phyloP scores from a whole-genome alignment of 2,329 filamentous ascomycete genomes.

The Colletotrichum tamarilloi region DNA sequence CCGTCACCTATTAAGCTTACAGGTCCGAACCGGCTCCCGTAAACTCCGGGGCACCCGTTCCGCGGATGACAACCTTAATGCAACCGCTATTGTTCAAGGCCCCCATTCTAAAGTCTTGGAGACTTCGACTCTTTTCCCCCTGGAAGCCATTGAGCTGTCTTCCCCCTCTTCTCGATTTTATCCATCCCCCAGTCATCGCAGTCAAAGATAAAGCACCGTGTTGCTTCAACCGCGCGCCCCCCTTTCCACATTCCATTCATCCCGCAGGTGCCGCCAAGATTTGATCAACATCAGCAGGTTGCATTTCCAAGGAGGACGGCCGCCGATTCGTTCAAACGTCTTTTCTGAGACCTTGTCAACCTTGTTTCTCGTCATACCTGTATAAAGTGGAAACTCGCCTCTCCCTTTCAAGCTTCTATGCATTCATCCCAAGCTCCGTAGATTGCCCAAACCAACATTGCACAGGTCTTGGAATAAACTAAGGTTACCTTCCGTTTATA shows the following conservation, averaged over 20 bases:
- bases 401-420: too few species aligned
- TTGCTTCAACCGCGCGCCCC: not conserved
- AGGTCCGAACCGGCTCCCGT: not conserved
- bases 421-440: not conserved
- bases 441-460: not conserved
- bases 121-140: not conserved
- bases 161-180: not conserved
- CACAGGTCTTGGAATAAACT: not conserved
- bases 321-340: not conserved
- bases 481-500: slow-evolving; percentile 11
- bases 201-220: not conserved
- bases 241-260: not conserved
- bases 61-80: slow-evolving; percentile 22
- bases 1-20: not conserved
- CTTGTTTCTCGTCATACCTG: not conserved
- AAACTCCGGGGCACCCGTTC: not conserved
- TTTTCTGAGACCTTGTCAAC: not conserved
- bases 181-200: not conserved
- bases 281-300: slow-evolving; percentile 23
- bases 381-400: not conserved
- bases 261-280: slow-evolving; percentile 1
- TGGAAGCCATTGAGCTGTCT: too few species aligned
- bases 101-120: too few species aligned
- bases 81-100: slow-evolving; percentile 15
- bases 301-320: not conserved